These are phyloP conservation scores for Diaporthe amygdali DNA, from an alignment of 2,329 filamentous ascomycete genomes.

Conservation along the genomic window DNA sequence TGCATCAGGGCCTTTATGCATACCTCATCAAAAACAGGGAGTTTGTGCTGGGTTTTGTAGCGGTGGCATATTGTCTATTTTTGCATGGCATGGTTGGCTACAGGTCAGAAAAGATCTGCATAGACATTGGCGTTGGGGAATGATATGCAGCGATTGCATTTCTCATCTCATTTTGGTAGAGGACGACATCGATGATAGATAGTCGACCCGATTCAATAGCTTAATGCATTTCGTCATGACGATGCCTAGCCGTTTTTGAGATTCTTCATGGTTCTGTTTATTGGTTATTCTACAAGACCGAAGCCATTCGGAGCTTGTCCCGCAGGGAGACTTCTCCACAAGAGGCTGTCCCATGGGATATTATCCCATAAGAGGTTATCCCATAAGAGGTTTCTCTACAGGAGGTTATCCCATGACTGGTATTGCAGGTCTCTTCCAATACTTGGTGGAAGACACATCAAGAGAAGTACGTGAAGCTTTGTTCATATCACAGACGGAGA, in stretches of 20 bases:
- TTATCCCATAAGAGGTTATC: neutral
- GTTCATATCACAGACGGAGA: no score
- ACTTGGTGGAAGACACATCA: no score
- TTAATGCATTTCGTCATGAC: neutral
- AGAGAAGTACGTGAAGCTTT: no score
- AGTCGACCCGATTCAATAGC: neutral
- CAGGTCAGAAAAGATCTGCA: neutral
- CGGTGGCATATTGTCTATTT: neutral
- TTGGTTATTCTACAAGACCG: neutral
- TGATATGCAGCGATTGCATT: neutral
- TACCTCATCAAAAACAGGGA: neutral
- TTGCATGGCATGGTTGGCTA: neutral
- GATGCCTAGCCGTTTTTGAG: neutral
- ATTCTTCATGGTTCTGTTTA: no score
- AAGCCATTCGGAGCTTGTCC: no score
- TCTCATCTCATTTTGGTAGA: neutral
- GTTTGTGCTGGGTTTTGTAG: neutral
- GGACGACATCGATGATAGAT: neutral
- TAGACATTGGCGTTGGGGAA: neutral
- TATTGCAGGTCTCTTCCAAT: no score
- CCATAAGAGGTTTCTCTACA: neutral
- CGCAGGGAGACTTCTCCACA: neutral
- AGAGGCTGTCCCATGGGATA: neutral
- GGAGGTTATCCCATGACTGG: neutral
- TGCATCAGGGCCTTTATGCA: neutral